Evolutionary conservation across 2,329 filamentous ascomycete species (phyloP).

Genomic region (Pseudocercospora musae): DNA sequence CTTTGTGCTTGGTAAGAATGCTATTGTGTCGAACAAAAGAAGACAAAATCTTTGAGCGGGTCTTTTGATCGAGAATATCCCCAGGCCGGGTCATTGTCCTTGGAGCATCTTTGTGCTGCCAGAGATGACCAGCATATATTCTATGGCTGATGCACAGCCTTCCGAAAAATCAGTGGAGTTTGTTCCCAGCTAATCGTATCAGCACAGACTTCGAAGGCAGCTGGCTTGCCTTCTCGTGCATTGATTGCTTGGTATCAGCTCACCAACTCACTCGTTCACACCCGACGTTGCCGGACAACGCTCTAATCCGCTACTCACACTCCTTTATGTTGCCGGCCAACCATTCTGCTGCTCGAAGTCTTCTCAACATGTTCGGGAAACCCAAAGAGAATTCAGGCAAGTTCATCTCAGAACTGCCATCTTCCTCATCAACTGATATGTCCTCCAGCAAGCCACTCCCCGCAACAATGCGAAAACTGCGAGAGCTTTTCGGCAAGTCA

Average conservation of each 20-base stretch:
- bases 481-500: background rate
- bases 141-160: background rate
- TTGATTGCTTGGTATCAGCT: background rate
- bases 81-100: background rate
- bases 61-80: background rate
- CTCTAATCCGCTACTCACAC: background rate
- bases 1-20: background rate
- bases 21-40: background rate
- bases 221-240: background rate
- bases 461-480: background rate
- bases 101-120: background rate
- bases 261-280: background rate
- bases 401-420: background rate
- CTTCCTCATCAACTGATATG: background rate
- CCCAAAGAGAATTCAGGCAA: background rate
- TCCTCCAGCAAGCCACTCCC: background rate
- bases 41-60: background rate
- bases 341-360: background rate
- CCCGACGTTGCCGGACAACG: background rate
- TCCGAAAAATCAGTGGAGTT: background rate
- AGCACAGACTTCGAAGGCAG: background rate
- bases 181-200: background rate
- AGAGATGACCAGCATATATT: background rate
- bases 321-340: background rate
- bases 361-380: background rate